Evolutionary conservation across 2,329 filamentous ascomycete species (phyloP), one percentile per base, ranked within the genome.

Genomic region (Conoideocrella luteorostrata): DNA sequence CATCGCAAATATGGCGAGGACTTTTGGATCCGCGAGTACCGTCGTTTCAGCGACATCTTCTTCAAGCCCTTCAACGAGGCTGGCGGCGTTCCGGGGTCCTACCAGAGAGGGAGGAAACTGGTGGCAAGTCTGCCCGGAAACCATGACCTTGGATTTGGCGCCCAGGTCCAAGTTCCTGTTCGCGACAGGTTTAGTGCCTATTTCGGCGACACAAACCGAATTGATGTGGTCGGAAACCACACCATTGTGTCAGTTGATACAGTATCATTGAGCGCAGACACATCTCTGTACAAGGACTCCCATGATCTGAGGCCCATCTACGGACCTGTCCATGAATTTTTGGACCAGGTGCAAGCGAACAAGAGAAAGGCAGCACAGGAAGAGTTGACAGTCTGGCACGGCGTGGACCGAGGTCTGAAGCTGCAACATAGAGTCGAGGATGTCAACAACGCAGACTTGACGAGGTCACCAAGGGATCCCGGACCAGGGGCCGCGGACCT

Each of bases 171-270:
- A 59, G 60, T 84, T 7, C 74, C 85, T 0, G 88, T 95, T 26
- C 78, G 90, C 41, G 75, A 93, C 55, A 75, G 93, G 13, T 98
- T 97, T 62, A 79, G 84, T 56, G 80, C 84, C 4, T 95, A 84
- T 59, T 97, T 98, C 65, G 93, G 93, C 4, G 84, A 93, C 44
- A 79, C 83, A n/a, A 97, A 96, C 62, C 76, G 88, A 7, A 82
- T 98, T 17, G 89, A 97, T 61, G 76, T 97, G 5, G 75, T 97
- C 42, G 93, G 88, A 11, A 98, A 98, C 58, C 93, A 98, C 61
- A 94, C 88, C 0, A 89, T 98, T 59, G 87, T 98, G 17, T 94
- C 88, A 1, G 76, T 98, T 7, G 93, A 98, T 60, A 80, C 84
- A 0, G 83, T 95, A 4, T 96, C 90, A 0, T 65, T 97, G 55